phyloP scores from a whole-genome alignment of 1,284 basidiomycete genomes.

The Malassezia yamatoensis region DNA sequence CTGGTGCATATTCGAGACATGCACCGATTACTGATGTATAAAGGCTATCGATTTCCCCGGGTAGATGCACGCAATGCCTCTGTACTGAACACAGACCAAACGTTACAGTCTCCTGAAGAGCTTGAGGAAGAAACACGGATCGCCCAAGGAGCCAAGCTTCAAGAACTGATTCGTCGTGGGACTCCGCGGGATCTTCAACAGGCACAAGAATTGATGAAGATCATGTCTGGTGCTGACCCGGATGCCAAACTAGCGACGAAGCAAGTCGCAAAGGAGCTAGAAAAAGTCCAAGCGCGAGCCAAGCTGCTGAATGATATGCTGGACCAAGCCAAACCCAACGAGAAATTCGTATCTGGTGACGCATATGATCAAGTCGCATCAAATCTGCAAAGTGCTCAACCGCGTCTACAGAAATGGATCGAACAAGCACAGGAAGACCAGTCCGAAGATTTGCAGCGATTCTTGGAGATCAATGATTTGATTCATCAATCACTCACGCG shows the following conservation, averaged over 20 bases:
- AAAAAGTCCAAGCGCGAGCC: conserved; percentile 87
- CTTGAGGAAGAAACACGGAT: conserved; percentile 89
- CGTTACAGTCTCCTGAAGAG: conserved; percentile 81
- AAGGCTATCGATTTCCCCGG: conserved; percentile 51
- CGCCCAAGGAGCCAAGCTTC: conserved; percentile 91
- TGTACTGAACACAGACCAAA: conserved; percentile 51
- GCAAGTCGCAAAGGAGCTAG: conserved; percentile 78
- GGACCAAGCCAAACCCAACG: conserved; percentile 73
- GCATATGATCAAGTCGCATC: conserved; percentile 91
- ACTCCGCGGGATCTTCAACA: conserved; percentile 88
- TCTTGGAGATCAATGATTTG: conserved; percentile 91
- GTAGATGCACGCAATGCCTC: conserved; percentile 35
- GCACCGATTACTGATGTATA: conserved; percentile 88
- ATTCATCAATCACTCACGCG: conserved; percentile 84
- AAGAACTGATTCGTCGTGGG: conserved; percentile 90
- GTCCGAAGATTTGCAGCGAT: conserved; percentile 65
- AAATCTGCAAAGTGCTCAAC: conserved; percentile 71
- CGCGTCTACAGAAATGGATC: conserved; percentile 96
- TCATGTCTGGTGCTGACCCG: conserved; percentile 68
- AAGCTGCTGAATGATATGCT: conserved; percentile 91
- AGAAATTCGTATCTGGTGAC: conserved; percentile 59
- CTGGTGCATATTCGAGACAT: conserved; percentile 95
- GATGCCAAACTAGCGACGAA: conserved; percentile 79
- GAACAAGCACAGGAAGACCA: conserved; percentile 77
- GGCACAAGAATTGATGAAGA: conserved; percentile 96